Conservation (phyloP, 768 basidiomycete genomes). For the Boletus barrowsii region DNA sequence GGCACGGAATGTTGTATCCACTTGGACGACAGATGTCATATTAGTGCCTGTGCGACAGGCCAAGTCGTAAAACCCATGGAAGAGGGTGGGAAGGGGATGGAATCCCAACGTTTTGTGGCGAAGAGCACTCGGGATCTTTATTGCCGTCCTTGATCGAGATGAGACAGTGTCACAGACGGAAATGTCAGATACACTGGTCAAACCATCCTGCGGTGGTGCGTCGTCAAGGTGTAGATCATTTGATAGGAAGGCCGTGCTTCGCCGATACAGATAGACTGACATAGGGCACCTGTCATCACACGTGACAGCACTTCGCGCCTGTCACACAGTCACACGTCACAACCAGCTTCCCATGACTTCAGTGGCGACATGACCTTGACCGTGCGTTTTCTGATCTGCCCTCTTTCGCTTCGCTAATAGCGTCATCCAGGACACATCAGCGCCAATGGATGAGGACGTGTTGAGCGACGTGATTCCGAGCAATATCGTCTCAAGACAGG, state of each 20-base stretch:
- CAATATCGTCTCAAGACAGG: conserved; percentile 88
- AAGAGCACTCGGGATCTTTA: background rate
- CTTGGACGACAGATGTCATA: conserved; percentile 12
- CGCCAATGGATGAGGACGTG: conserved; percentile 66
- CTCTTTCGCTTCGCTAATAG: background rate
- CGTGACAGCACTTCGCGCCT: conserved; percentile 17
- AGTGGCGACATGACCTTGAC: conserved; percentile 19
- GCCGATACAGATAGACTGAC: no score
- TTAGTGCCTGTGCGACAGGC: background rate
- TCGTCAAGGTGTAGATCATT: no score
- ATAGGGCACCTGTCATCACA: no score
- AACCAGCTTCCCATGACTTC: conserved; percentile 17
- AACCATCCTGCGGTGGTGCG: no score
- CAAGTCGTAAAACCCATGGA: background rate
- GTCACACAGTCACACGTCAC: conserved; percentile 25
- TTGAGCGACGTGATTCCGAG: conserved; percentile 89
- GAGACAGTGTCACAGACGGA: background rate
- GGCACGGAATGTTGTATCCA: conserved; percentile 25
- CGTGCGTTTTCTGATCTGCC: conserved; percentile 14
- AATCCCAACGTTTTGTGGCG: background rate
- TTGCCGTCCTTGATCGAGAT: background rate
- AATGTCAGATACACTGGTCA: no score
- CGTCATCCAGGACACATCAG: conserved; percentile 10
- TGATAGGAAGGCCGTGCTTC: no score
- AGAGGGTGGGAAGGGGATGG: background rate